Base-by-base conservation (phyloP, 1,139 yeast genomes). In the Citeromyces siamensis region DNA sequence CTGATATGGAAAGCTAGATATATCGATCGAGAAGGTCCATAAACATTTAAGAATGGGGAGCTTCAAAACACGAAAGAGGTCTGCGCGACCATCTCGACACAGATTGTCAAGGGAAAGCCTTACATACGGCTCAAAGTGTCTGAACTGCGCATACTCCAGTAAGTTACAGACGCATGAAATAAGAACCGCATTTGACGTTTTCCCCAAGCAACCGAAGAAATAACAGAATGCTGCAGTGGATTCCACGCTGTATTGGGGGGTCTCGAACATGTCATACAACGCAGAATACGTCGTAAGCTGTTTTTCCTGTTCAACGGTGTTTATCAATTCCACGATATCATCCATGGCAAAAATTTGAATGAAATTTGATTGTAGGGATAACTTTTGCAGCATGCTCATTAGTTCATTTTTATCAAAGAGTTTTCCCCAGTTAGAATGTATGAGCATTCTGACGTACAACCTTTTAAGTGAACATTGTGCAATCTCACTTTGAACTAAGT, bases 161-260 rank as follows among this genome's bases (percentile, higher is more conserved):
- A 71, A 47, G 41, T 63, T 66, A 45, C 64, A 64, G 4, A 68
- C 41, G 1, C 62, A 50, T 3, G 65, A 52, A 19, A 58, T 41
- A 19, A 57, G 42, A 6, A 63, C 36, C 31, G 52, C 50, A 6
- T 53, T 46, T 1, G 66, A 58, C 2, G 53, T 39, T 2, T 44
- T 35, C 2, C 69, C 48, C 3, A 72, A 37, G 0, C 38, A 37
- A 2, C 58, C 48, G 38, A 68, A 55, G 36, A 68, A 64, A 12
- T 49, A 38, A 19, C 63, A 52, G 43, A 59, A 66, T 0, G 68
- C 52, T 2, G 69, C 65, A 3, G 67, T 50, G 0, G 49, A 38
- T 41, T 71, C 79, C 3, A 58, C 44, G 0, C 65, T 51, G 5
- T 49, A 41, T 35, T 64, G 63, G 3, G 71, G 66, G 5, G 42